Base-by-base conservation (phyloP, 2,329 filamentous ascomycete species). In the Mycocentrospora acerina region DNA sequence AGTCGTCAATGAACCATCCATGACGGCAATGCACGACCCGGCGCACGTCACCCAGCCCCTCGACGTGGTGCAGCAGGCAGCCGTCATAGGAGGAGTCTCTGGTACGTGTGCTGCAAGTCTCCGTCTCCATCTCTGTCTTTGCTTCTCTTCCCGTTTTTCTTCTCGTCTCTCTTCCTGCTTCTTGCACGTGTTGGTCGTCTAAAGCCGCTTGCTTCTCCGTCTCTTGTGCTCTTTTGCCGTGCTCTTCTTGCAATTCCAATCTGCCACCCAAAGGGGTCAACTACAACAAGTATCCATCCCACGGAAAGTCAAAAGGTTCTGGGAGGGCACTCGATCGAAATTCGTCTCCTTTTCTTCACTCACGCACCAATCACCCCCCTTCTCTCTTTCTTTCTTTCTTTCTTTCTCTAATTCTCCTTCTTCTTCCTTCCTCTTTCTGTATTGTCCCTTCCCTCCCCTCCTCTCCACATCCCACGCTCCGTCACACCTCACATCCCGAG, bases 21-120 rank as follows among this genome's bases (percentile, higher is more conserved):
- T 62, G 60, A 48, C 35, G 37, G 35, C 27, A 32, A 35, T 39
- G 32, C 36, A 55, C 48, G 57, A 57, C 40, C 46, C 51, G 24
- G 46, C 29, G 8, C 47, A 51, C 38, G 37, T 62, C 53, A 62
- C 55, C 8, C 41, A 56, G 19, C 62, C 62, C 12, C 41, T 57
- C 27, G 18, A 64, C 46, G 49, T 65, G 28, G 49, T 46, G 35
- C 46, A 32, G 31, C 46, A 53, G 40, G 60, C 59, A 19, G 48
- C 46, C 7, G 39, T 53, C 27, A 36, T 64, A n/a, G 63, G 62
- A 14, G 56, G 35, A 18, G 59, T 49, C 15, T 44, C 60, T 36
- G 56, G 62, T 66, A 59, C 32, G 61, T 60, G 22, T 14, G 14
- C 16, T 27, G 27, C n/a, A 11, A 12, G 25, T 37, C 25, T 24